A percentile compares a stretch with the other conserved stretches of the same genome.
phyloP scores from a whole-genome alignment of 164 flowering plant species.

The Nymphaea thermarum region DNA sequence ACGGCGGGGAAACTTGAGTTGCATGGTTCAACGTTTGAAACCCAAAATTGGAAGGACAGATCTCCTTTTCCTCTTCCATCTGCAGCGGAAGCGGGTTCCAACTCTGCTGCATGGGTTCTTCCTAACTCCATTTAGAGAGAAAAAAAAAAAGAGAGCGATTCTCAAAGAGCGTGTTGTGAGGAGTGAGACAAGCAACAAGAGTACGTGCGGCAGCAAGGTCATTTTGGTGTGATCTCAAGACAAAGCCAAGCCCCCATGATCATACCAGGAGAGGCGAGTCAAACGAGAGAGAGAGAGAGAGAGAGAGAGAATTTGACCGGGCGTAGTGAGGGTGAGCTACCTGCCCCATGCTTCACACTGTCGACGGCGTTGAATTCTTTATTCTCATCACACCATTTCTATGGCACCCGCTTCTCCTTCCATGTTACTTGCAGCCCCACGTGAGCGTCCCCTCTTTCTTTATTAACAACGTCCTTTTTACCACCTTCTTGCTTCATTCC shows the following conservation, averaged over 20 bases:
- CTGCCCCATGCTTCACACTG: constrained; percentile 76
- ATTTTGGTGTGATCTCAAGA: too few species aligned
- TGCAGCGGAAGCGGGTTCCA: too few species aligned
- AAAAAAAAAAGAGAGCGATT: too few species aligned
- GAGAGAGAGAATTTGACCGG: constrained; percentile 40
- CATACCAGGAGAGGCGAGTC: background rate
- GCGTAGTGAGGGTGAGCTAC: constrained; percentile 97
- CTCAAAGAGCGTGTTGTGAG: too few species aligned
- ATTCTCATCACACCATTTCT: constrained; percentile 74
- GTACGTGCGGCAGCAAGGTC: too few species aligned
- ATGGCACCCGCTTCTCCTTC: constrained; percentile 13
- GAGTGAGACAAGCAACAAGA: too few species aligned
- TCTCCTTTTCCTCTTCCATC: too few species aligned
- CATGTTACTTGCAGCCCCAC: constrained; percentile 4
- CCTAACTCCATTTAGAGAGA: background rate
- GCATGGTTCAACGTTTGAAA: too few species aligned
- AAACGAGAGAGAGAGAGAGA: constrained; percentile 17
- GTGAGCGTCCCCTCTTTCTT: constrained; percentile 10
- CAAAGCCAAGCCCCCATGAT: too few species aligned
- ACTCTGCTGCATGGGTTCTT: too few species aligned
- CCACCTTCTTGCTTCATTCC: background rate
- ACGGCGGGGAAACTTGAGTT: too few species aligned
- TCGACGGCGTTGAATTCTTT: constrained; percentile 96
- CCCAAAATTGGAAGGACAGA: too few species aligned
- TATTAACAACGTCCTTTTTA: constrained; percentile 4